These are phyloP conservation scores for Eutrema heterophyllum DNA, from an alignment of 345 rosid species.

Conservation along the genomic window DNA sequence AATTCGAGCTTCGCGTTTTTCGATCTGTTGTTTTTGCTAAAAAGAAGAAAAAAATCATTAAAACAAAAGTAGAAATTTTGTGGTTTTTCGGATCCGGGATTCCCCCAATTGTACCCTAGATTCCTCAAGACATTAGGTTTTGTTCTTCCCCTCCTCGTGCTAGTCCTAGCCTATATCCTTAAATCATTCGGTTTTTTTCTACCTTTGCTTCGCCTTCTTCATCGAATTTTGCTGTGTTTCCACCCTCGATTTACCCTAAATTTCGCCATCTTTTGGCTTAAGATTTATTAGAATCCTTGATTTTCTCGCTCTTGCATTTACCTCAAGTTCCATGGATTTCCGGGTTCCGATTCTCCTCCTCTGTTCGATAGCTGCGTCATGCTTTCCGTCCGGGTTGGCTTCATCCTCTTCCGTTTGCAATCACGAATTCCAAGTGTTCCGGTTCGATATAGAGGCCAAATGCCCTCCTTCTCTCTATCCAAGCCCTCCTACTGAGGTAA, in stretches of 20 bases:
- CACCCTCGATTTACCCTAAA: background rate
- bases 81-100: background rate
- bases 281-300: background rate
- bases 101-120: constrained; percentile 14
- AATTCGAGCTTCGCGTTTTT: background rate
- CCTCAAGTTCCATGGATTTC: constrained; percentile 15
- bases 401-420: constrained; percentile 42
- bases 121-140: constrained; percentile 4
- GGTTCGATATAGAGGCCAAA: constrained; percentile 41
- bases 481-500: constrained; percentile 57
- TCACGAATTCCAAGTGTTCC: constrained; percentile 39
- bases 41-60: background rate
- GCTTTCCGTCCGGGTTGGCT: constrained; percentile 16
- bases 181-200: background rate
- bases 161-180: too few species aligned
- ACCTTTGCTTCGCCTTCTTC: background rate
- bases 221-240: background rate
- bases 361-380: constrained; percentile 23
- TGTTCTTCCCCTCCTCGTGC: background rate
- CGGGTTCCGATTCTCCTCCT: constrained; percentile 31
- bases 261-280: too few species aligned
- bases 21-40: background rate
- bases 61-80: background rate
- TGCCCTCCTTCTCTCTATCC: constrained; percentile 64
- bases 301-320: background rate